These are phyloP conservation scores for Naganishia vishniacii DNA, from an alignment of 768 basidiomycete species.

Conservation along the genomic window DNA sequence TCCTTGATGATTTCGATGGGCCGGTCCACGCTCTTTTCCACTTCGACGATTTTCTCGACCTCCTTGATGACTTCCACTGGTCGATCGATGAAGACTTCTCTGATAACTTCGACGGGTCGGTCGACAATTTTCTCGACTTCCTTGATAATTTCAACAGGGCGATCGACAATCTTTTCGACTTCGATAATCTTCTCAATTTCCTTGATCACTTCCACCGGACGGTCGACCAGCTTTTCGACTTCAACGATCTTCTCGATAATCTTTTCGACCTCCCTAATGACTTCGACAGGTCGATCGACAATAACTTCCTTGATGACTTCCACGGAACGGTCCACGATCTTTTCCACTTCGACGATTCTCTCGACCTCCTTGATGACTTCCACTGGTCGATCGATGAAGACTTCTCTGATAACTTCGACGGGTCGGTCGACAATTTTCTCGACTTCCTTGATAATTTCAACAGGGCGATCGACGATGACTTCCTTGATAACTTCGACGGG, in stretches of 20 bases:
- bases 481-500: slow-evolving; percentile 1
- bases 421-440: slow-evolving; percentile 31
- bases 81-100: slow-evolving; percentile 39
- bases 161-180: slow-evolving; percentile 38
- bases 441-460: slow-evolving; percentile 27
- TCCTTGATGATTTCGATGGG: slow-evolving; percentile 34
- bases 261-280: slow-evolving; percentile 41
- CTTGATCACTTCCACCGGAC: slow-evolving; percentile 29
- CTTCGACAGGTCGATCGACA: slow-evolving; percentile 34
- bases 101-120: slow-evolving; percentile 2
- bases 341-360: slow-evolving; percentile 32
- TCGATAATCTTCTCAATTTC: slow-evolving; percentile 29
- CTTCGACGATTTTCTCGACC: slow-evolving; percentile 31
- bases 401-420: slow-evolving; percentile 35
- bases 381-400: slow-evolving; percentile 39
- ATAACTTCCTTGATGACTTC: slow-evolving; percentile 39
- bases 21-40: slow-evolving; percentile 33
- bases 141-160: slow-evolving; percentile 38
- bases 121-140: slow-evolving; percentile 35
- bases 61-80: slow-evolving; percentile 31
- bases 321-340: slow-evolving; percentile 36
- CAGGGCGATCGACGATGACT: slow-evolving; percentile 27
- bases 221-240: slow-evolving; percentile 27
- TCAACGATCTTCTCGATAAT: slow-evolving; percentile 24
- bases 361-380: slow-evolving; percentile 31